A percentile compares a stretch with the other conserved stretches of the same genome.
Evolutionary conservation across 768 basidiomycete species (phyloP).

Genomic region (Kwoniella bestiolae): DNA sequence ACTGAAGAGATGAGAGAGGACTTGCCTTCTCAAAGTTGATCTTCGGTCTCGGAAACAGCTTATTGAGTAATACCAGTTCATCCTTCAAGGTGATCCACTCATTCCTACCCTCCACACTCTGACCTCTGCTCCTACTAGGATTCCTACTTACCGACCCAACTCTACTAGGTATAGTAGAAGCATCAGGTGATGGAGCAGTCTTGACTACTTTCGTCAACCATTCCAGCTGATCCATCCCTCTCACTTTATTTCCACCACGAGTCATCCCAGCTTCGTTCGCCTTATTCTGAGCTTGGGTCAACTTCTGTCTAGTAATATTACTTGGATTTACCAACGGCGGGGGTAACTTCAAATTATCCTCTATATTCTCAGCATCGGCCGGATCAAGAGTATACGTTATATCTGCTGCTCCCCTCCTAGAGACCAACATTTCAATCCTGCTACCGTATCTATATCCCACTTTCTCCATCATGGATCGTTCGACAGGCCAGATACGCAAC

Average conservation of each 20-base stretch:
- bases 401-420: slow-evolving; percentile 54
- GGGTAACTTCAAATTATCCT: slow-evolving; percentile 21
- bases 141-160: slow-evolving; percentile 44
- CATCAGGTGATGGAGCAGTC: slow-evolving; percentile 35
- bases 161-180: slow-evolving; percentile 34
- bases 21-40: slow-evolving; percentile 78
- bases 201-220: slow-evolving; percentile 54
- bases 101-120: slow-evolving; percentile 21
- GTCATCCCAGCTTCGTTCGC: slow-evolving; percentile 51
- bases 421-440: slow-evolving; percentile 56
- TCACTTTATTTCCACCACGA: slow-evolving; percentile 44
- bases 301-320: slow-evolving; percentile 43
- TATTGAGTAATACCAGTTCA: slow-evolving; percentile 41
- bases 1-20: no score
- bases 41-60: slow-evolving; percentile 38
- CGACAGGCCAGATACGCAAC: slow-evolving; percentile 86
- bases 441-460: slow-evolving; percentile 58
- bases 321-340: slow-evolving; percentile 44
- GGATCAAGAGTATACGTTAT: slow-evolving; percentile 53
- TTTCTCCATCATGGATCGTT: slow-evolving; percentile 61
- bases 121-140: slow-evolving; percentile 31
- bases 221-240: slow-evolving; percentile 55
- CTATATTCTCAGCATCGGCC: slow-evolving; percentile 10
- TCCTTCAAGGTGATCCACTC: slow-evolving; percentile 47
- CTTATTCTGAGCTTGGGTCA: slow-evolving; percentile 10